phyloP scores from a whole-genome alignment of 139 green algal genomes.

The Dunaliella primolecta region DNA sequence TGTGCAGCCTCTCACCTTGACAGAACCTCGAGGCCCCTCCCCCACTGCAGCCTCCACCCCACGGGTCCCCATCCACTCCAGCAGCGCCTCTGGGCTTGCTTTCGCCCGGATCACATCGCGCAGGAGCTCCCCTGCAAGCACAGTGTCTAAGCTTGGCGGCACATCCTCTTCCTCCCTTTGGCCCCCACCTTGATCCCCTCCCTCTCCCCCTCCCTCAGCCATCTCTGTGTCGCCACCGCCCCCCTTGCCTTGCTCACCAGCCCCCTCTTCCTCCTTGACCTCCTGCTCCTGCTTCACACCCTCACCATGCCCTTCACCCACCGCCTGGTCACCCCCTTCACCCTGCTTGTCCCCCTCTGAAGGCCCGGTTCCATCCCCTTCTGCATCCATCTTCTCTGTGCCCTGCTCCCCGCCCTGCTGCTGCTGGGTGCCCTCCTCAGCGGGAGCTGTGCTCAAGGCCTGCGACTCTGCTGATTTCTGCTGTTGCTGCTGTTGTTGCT shows the following conservation, averaged over 20 bases:
- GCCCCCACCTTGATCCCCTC: neutral
- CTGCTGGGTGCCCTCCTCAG: neutral
- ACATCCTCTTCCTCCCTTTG: conserved; percentile 4
- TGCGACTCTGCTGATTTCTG: neutral
- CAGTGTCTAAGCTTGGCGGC: conserved; percentile 10
- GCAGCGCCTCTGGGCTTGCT: conserved; percentile 16
- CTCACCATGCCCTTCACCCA: neutral
- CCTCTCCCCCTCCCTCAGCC: neutral
- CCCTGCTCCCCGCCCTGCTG: neutral
- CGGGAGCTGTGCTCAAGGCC: neutral
- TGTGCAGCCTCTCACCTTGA: conserved; percentile 19
- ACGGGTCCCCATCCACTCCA: conserved; percentile 45
- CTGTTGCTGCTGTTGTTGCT: neutral
- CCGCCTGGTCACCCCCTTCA: neutral
- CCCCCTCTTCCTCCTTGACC: conserved; percentile 6
- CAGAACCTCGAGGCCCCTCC: conserved; percentile 27
- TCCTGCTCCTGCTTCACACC: conserved; percentile 19
- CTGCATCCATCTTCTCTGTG: no score
- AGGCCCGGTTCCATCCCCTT: conserved; percentile 8
- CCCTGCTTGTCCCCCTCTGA: neutral
- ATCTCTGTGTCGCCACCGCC: conserved; percentile 5
- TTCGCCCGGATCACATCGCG: conserved; percentile 2
- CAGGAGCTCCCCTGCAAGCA: conserved; percentile 43
- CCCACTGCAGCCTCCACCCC: conserved; percentile 35
- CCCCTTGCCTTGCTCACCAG: neutral